phyloP scores from a whole-genome alignment of 2,329 filamentous ascomycete genomes.

The Amesomyces nigricolor region DNA sequence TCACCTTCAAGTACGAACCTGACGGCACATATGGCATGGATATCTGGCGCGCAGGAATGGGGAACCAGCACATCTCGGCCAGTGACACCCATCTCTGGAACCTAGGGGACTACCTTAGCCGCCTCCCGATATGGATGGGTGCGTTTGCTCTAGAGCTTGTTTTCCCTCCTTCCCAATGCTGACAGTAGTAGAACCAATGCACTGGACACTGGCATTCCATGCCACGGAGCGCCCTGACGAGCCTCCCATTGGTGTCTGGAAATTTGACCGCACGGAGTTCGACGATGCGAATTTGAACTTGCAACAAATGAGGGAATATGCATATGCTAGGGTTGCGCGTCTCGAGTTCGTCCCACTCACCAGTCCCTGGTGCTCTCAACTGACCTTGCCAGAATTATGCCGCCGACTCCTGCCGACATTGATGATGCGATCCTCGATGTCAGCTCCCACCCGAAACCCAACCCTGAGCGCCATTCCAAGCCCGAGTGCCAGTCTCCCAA shows the following conservation, averaged over 20 bases:
- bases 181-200: conserved; percentile 9
- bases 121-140: conserved; percentile 16
- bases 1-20: conserved; percentile 16
- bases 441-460: background rate
- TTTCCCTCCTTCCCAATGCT: background rate
- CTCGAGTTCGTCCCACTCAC: conserved; percentile 10
- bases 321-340: conserved; percentile 8
- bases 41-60: conserved; percentile 22
- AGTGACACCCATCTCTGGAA: conserved; percentile 15
- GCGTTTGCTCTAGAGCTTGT: background rate
- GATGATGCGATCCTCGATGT: background rate
- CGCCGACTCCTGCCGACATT: background rate
- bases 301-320: conserved; percentile 12
- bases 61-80: conserved; percentile 3
- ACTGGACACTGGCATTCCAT: conserved; percentile 21
- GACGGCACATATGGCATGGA: conserved; percentile 17
- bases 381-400: conserved; percentile 6
- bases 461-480: too few species aligned
- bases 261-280: conserved; percentile 16
- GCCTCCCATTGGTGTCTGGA: conserved; percentile 18
- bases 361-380: background rate
- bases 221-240: conserved; percentile 14
- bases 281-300: conserved; percentile 19
- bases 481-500: background rate
- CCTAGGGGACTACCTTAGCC: conserved; percentile 22